These are phyloP conservation scores for Sporisorium exsertum DNA, from an alignment of 1,284 basidiomycete species.

Conservation along the genomic window DNA sequence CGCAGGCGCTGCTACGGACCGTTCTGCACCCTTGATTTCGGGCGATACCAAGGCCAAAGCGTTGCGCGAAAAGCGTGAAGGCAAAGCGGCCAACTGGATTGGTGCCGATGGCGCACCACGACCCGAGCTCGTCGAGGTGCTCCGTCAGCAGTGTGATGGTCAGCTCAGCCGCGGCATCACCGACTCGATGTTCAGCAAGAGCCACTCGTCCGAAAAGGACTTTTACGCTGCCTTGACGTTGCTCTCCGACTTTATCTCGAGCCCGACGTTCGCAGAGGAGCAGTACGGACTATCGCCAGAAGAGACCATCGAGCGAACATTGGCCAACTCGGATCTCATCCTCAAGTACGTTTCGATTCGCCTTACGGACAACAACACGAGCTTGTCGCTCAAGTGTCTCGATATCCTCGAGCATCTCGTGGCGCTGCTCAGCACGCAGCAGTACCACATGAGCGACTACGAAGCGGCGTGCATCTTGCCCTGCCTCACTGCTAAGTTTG, in stretches of 20 bases:
- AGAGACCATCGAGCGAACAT: constrained; percentile 77
- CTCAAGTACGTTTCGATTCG: constrained; percentile 95
- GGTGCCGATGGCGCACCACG: constrained; percentile 82
- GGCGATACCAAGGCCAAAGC: constrained; percentile 80
- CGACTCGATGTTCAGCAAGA: constrained; percentile 84
- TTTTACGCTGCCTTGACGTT: constrained; percentile 81
- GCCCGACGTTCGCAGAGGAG: constrained; percentile 74
- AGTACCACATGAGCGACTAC: constrained; percentile 85
- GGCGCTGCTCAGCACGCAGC: constrained; percentile 77
- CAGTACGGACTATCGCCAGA: constrained; percentile 74
- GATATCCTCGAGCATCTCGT: constrained; percentile 87
- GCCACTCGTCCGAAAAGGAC: constrained; percentile 95
- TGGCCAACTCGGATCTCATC: constrained; percentile 90
- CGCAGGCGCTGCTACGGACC: constrained; percentile 31
- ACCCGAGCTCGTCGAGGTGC: constrained; percentile 86
- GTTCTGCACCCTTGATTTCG: constrained; percentile 76
- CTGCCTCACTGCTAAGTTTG: constrained; percentile 85
- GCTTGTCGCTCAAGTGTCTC: constrained; percentile 86
- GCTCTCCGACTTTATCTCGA: constrained; percentile 81
- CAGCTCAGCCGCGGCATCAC: constrained; percentile 82
- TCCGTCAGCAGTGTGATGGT: constrained; percentile 92
- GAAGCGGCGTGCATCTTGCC: constrained; percentile 91
- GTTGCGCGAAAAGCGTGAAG: constrained; percentile 81
- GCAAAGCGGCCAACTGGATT: constrained; percentile 71
- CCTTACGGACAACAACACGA: constrained; percentile 91